Conservation (phyloP, 257 asterid species). For the Salvia miltiorrhiza region DNA sequence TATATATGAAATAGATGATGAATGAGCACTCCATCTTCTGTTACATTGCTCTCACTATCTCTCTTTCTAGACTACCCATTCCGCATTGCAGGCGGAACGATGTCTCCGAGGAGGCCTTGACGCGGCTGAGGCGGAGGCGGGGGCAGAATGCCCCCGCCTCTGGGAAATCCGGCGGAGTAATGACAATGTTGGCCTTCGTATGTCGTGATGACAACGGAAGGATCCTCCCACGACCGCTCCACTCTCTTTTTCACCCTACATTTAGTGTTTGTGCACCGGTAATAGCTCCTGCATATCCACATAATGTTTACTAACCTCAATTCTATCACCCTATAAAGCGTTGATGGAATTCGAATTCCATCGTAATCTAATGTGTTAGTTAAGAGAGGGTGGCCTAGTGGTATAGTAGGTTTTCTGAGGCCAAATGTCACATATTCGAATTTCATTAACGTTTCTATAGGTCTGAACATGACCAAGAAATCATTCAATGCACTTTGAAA, state of each 20-base stretch:
- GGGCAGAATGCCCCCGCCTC: constrained; percentile 34
- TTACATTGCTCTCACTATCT: background rate
- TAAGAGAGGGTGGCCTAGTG: too few species aligned
- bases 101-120: constrained; percentile 80
- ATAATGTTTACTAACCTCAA: too few species aligned
- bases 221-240: constrained; percentile 69
- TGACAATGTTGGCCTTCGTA: constrained; percentile 90
- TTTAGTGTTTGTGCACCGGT: constrained; percentile 80
- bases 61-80: constrained; percentile 16
- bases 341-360: too few species aligned
- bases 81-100: constrained; percentile 64
- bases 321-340: too few species aligned
- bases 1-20: too few species aligned
- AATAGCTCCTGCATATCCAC: constrained; percentile 64
- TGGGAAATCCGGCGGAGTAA: constrained; percentile 60
- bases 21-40: too few species aligned
- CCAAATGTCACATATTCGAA: too few species aligned
- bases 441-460: too few species aligned
- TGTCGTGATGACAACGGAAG: constrained; percentile 72
- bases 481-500: too few species aligned
- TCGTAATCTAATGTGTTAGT: too few species aligned
- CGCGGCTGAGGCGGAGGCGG: constrained; percentile 1
- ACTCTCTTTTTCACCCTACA: constrained; percentile 87
- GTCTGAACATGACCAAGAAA: too few species aligned
- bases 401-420: too few species aligned